Base-by-base conservation (phyloP, 139 green algal genomes). In the Tetradesmus obliquus region DNA sequence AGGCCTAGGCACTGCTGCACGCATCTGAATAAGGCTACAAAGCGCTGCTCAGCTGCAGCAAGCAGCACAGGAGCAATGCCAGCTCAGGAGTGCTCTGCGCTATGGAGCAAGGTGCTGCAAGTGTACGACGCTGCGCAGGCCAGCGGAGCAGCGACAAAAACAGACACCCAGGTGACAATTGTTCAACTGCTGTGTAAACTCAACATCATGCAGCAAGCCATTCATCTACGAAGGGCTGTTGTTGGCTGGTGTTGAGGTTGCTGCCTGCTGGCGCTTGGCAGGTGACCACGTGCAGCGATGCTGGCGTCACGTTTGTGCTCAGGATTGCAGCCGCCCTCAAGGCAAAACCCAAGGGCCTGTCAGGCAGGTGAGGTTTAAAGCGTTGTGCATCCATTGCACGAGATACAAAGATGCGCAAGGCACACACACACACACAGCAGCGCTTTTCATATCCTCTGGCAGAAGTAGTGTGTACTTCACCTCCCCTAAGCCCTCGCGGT, bases 331-430 rank as follows among this genome's bases (percentile, higher is more conserved):
- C 88, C 0, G 92, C 95, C 17, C 93, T 98, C 13, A 94, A 94
- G 22, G 92, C 95, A 83, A 98, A 98, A 91, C 95, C 95, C n/a
- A 95, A 96, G 87, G 92, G 91, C 8, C 20, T 90, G 20, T 83
- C 86, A 66, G 84, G 71, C 71, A 90, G 86, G 84, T 88, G 19
- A 3, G 19, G 32, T 20, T 4, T 32, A 54, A 53, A 9, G 57
- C 57, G 9, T 66, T 72, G 62, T 72, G 62, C 62, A 72, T 13
- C 10, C 10, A 13, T 72, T 72, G 10, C 62, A 72, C 10, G 10
- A 22, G 8, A 5, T 22, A 22, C 60, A 71, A 45, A 45, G 32
- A 45, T 45, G 32, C 32, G 32, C 32, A 45, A 45, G 32, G 32
- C 32, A 45, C 32, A 45, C 32, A 45, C 32, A 45, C 32, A 45